Base-by-base conservation (phyloP, 495 filamentous ascomycete species). In the Aspergillus steynii region DNA sequence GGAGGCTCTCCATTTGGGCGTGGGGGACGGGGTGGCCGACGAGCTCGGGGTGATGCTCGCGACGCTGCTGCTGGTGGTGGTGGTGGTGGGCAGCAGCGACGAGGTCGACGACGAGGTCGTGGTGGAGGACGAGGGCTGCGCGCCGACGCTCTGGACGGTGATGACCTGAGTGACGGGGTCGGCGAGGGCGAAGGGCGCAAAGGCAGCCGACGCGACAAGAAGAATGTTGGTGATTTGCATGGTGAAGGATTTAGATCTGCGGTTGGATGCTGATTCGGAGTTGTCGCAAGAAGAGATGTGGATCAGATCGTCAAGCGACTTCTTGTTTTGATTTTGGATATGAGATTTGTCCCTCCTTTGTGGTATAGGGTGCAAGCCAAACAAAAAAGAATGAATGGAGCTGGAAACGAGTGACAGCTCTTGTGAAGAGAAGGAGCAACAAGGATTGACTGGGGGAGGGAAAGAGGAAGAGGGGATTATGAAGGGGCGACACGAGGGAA, bases 381-480 rank as follows among this genome's bases (percentile, higher is more conserved):
- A 47, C 20, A 31, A 31, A 26, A 78, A 72, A 67, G 74, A 78
- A 64, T 64, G 75, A 71, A 73, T 75, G 65, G 68, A 71, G 68
- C 71, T 73, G 71, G 62, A 68, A 78, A 77, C 60, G 73, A 78
- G 66, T 66, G 71, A 74, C 72, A 73, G 74, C 70, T 68, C 73
- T 71, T 70, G 69, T 75, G 51, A 52, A 60, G 53, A 45, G 31
- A 52, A 34, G 45, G 32, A 57, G 27, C 52, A 58, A 64, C 26
- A 66, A 49, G 59, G 54, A 63, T 53, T 45, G 50, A 56, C 58
- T 55, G 9, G 54, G 51, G 56, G 29, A 31, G 34, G 60, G 52
- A 61, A 34, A 64, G 61, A 55, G 55, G 53, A 42, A 42, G 34
- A 37, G 37, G 37, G 9, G 37, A 42, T 42, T 42, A 42, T 42